Base-by-base conservation (phyloP, 2,329 filamentous ascomycete genomes). In the Leptographium wingfieldii region DNA sequence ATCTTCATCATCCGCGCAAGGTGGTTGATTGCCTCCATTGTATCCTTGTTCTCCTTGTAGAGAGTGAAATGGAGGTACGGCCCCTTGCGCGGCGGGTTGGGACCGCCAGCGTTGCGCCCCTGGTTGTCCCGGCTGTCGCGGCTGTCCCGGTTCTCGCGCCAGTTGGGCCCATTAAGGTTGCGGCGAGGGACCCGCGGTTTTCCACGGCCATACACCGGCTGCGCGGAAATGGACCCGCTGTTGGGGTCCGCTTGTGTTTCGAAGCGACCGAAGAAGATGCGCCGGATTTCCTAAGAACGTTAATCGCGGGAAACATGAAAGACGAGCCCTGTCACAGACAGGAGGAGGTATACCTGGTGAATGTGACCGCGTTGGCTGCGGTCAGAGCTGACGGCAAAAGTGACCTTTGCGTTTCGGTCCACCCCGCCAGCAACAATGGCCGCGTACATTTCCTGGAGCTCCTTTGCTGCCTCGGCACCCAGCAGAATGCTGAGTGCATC, bases 41-140 rank as follows among this genome's bases (percentile, higher is more conserved):
- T 96, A 69, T 96, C 92, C 69, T 92, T 92, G 74, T 96, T 96
- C 74, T 96, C 92, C 74, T 96, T 96, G 81, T 92, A 95, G 57
- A 96, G 78, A 0, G 89, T 92, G 71, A 96, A 95, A 71, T 96
- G 91, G 16, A 96, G 76, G 70, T 90, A 94, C 56, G 91, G 66
- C 31, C 64, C 63, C 29, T 49, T 48, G 29, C 33, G 55, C 19
- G 25, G 10, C 40, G 14, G 22, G 7, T 9, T 12, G 27, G n/a
- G 49, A 5, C 38, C 58, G 33, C 66, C 69, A 40, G 67, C 64
- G 27, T 53, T 29, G 51, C 56, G 35, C 19, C 51, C 29, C 25
- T 52, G 51, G 14, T 56, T 56, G 46, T 62, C 56, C 3, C 33
- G 33, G 33, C 33, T 10, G 33, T 35, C 33, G 33, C 33, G 33